Base-by-base conservation (phyloP, 306 rosid genomes). In the Prunus kanzakura region DNA sequence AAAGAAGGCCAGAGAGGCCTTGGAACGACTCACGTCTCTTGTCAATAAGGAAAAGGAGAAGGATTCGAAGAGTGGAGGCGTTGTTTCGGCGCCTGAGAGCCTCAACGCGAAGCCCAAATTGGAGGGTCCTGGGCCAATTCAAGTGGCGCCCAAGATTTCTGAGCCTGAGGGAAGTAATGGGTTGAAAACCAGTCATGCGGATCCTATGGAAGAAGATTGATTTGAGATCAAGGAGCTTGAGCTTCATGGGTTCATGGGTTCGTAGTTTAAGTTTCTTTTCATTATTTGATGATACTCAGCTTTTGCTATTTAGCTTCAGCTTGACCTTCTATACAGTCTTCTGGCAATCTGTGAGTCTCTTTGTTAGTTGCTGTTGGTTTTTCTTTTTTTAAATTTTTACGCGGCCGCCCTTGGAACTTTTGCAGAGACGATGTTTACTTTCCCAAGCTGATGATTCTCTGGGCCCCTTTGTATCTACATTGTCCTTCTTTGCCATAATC, bases 1-100 rank as follows among this genome's bases (percentile, higher is more conserved):
- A 84, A 91, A 83, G 82, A 80, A 72, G 69, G 97, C 95, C 8
- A 73, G 46, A 27, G 89, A 88, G 47, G 93, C 91, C 0, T 67
- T 91, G 87, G 90, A 91, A 6, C 56, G 56, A 2, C 80, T 91
- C 1, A 89, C 81, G 1, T 68, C 15, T 74, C 72, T 91, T 2
- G 69, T 77, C 7, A 71, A 73, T 16, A 58, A n/a, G 72, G 86
- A 88, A 73, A 76, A 84, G 15, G 79, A 62, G 5, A 64, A 49
- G 6, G 64, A 71, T 11, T 51, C 45, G 16, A 56, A 47, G 25
- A 46, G 11, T 3, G 65, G 27, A 30, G 71, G 35, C 6, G 5
- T 20, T 20, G 55, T 13, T 68, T 68, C 56, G 22, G 7, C n/a
- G 45, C 67, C 67, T 8, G 54, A 22, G 76, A 61, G 57, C 49